Conservation (phyloP, 495 filamentous ascomycete genomes). For the Aspergillus nanangensis region DNA sequence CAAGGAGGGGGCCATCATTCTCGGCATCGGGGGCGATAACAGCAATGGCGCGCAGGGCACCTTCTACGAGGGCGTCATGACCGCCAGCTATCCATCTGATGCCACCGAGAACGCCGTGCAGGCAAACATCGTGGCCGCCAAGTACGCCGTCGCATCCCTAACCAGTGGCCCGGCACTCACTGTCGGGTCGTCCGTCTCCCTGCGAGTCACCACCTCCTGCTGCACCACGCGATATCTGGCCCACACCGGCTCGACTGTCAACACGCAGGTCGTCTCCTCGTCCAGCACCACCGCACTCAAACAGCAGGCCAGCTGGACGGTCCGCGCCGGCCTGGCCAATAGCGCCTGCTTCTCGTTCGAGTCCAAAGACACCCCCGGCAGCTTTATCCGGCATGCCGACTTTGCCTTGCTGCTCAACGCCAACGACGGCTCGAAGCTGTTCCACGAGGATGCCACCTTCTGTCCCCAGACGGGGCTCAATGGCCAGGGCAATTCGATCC, state of each 20-base stretch:
- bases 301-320: slow-evolving; percentile 50
- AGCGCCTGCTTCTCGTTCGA: slow-evolving; percentile 54
- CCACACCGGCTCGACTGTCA: slow-evolving; percentile 41
- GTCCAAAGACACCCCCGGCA: slow-evolving; percentile 49
- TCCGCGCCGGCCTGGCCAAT: slow-evolving; percentile 47
- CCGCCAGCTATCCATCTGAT: slow-evolving; percentile 52
- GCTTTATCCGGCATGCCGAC: slow-evolving; percentile 49
- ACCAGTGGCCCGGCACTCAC: slow-evolving; percentile 44
- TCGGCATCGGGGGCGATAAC: slow-evolving; percentile 56
- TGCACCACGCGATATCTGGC: slow-evolving; percentile 48
- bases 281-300: slow-evolving; percentile 43
- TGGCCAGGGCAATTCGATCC: slow-evolving; percentile 42
- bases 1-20: slow-evolving; percentile 58
- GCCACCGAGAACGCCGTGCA: slow-evolving; percentile 51
- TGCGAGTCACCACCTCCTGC: slow-evolving; percentile 45
- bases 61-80: slow-evolving; percentile 61
- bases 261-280: slow-evolving; percentile 49
- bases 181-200: slow-evolving; percentile 45
- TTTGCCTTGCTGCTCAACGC: slow-evolving; percentile 42
- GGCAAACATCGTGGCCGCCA: slow-evolving; percentile 53
- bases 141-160: slow-evolving; percentile 43
- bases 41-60: slow-evolving; percentile 52
- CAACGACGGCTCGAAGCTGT: slow-evolving; percentile 47
- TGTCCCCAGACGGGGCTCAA: slow-evolving; percentile 44
- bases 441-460: slow-evolving; percentile 53